phyloP scores from a whole-genome alignment of 1,284 basidiomycete species.

The Ceratobasidium sp. region DNA sequence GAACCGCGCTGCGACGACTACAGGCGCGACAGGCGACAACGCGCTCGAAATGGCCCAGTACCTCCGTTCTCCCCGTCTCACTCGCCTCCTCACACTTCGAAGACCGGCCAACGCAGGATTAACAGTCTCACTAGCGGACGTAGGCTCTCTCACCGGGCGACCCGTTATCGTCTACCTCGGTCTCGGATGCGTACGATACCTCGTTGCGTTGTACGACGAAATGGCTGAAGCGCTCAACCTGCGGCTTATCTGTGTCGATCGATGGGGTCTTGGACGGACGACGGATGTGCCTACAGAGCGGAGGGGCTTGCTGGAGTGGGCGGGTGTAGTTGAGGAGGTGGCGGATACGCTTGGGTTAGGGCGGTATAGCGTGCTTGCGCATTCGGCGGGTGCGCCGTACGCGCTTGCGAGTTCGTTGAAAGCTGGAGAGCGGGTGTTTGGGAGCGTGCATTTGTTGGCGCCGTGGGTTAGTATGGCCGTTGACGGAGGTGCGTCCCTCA shows the following conservation, averaged over 20 bases:
- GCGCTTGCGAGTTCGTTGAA: conserved; percentile 88
- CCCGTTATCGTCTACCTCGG: conserved; percentile 94
- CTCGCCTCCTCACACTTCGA: conserved; percentile 82
- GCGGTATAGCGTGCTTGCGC: conserved; percentile 92
- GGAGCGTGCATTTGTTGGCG: conserved; percentile 89
- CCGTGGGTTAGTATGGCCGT: conserved; percentile 94
- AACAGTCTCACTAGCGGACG: conserved; percentile 92
- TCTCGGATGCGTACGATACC: conserved; percentile 92
- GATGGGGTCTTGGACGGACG: conserved; percentile 94
- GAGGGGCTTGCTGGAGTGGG: conserved; percentile 90
- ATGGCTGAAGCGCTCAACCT: conserved; percentile 90
- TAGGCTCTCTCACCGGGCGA: conserved; percentile 84
- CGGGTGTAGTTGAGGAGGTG: conserved; percentile 89
- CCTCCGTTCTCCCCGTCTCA: conserved; percentile 85
- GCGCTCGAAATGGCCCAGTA: conserved; percentile 77
- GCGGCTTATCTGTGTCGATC: conserved; percentile 93
- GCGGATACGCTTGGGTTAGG: conserved; percentile 83
- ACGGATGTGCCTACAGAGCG: conserved; percentile 77
- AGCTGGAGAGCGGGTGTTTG: conserved; percentile 79
- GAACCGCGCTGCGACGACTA: background rate
- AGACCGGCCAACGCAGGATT: conserved; percentile 81
- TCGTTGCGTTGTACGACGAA: conserved; percentile 96
- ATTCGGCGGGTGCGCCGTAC: conserved; percentile 97
- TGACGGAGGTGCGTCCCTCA: conserved; percentile 76
- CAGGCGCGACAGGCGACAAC: conserved; percentile 35